These are phyloP conservation scores for Cydonia oblonga DNA, from an alignment of 331 rosid genomes.

Conservation along the genomic window DNA sequence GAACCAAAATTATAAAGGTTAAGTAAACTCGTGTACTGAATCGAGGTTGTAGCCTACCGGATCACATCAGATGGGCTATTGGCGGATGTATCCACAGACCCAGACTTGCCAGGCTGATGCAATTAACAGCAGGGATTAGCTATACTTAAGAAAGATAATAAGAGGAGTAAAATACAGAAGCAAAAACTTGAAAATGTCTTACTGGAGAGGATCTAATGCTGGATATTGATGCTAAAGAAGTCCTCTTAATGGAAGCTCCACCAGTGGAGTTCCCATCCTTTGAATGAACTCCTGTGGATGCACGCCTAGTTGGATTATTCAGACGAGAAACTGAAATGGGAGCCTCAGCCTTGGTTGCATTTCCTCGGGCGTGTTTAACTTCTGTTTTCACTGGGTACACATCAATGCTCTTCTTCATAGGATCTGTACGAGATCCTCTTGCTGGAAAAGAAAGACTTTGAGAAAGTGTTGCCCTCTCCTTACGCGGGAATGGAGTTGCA, in stretches of 20 bases:
- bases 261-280: constrained; percentile 33
- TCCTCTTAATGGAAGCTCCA: constrained; percentile 23
- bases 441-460: constrained; percentile 76
- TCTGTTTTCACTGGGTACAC: constrained; percentile 31
- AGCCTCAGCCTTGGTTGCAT: constrained; percentile 31
- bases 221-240: constrained; percentile 38
- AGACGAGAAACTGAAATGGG: constrained; percentile 13
- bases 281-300: constrained; percentile 31
- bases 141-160: constrained; percentile 1
- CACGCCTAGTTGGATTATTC: constrained; percentile 27
- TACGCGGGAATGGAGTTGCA: constrained; percentile 26
- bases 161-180: background rate
- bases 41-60: constrained; percentile 30
- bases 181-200: constrained; percentile 1
- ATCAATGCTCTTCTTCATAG: constrained; percentile 55
- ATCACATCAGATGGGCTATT: constrained; percentile 32
- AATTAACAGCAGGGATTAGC: constrained; percentile 4
- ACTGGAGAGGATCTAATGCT: constrained; percentile 37
- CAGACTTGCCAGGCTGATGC: constrained; percentile 42
- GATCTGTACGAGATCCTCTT: constrained; percentile 36
- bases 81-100: constrained; percentile 22
- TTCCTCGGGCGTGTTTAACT: constrained; percentile 24
- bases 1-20: background rate
- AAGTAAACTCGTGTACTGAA: background rate
- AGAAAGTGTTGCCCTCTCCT: constrained; percentile 37